Conservation (phyloP, 208 protist genomes). For the Tritrichomonas foetus region DNA sequence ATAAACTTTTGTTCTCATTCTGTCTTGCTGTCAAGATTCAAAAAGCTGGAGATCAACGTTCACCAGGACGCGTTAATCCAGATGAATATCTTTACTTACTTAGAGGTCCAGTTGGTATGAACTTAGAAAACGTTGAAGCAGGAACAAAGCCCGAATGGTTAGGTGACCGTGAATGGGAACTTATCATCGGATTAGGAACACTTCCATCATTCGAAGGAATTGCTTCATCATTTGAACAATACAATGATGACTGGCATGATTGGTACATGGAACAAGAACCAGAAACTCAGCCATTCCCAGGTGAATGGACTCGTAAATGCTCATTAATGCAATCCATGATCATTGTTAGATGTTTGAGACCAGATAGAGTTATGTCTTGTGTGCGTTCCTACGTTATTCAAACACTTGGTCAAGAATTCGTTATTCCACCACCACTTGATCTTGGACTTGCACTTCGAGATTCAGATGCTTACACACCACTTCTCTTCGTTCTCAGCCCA, state of each 20-base stretch:
- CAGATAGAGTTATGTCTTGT: constrained; percentile 89
- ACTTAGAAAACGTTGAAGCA: constrained; percentile 70
- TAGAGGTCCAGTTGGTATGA: constrained; percentile 82
- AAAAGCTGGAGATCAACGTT: constrained; percentile 42
- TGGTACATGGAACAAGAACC: constrained; percentile 85
- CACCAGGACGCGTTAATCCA: constrained; percentile 70
- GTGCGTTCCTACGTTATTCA: constrained; percentile 85
- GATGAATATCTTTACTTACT: constrained; percentile 96
- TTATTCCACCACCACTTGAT: constrained; percentile 89
- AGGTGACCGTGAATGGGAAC: constrained; percentile 83
- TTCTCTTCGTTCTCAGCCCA: constrained; percentile 93
- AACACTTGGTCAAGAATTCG: constrained; percentile 83
- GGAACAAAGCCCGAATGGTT: constrained; percentile 90
- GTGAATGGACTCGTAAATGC: constrained; percentile 75
- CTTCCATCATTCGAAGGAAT: constrained; percentile 65
- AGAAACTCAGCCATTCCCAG: constrained; percentile 81
- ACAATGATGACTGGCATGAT: constrained; percentile 75
- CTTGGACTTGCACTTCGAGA: constrained; percentile 79
- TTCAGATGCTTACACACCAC: constrained; percentile 76
- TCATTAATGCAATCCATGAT: constrained; percentile 88
- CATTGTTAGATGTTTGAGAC: constrained; percentile 86
- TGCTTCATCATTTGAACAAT: constrained; percentile 81
- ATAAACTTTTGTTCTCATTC: constrained; percentile 97
- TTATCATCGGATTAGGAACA: constrained; percentile 89
- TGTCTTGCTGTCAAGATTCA: constrained; percentile 93